Evolutionary conservation across 805 yeast species (phyloP).

Genomic region (Kodamaea kakaduensis): DNA sequence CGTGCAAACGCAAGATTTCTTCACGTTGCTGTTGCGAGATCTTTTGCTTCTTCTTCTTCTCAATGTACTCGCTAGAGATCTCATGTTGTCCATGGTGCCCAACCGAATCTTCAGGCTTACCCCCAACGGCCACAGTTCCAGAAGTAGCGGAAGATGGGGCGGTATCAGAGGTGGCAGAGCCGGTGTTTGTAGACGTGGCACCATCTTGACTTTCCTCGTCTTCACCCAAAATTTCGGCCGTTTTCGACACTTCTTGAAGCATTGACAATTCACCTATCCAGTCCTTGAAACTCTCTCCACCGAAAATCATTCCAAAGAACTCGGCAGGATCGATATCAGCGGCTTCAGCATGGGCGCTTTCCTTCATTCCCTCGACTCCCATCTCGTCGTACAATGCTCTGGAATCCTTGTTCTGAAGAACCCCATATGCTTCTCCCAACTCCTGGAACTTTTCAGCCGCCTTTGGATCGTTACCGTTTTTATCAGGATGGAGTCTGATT

Average conservation of each 20-base stretch:
- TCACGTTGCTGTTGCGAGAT: conserved; percentile 42
- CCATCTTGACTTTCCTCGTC: conserved; percentile 31
- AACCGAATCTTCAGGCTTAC: conserved; percentile 4
- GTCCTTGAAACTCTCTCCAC: conserved; percentile 73
- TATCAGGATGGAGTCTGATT: conserved; percentile 89
- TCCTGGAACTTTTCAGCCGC: conserved; percentile 88
- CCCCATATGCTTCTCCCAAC: conserved; percentile 63
- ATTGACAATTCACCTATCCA: conserved; percentile 88
- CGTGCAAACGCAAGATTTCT: conserved; percentile 47
- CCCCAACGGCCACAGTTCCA: conserved; percentile 6
- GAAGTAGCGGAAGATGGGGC: no score
- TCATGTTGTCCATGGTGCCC: conserved; percentile 23
- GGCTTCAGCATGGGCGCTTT: conserved; percentile 59
- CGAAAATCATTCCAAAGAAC: conserved; percentile 77
- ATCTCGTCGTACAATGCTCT: conserved; percentile 75
- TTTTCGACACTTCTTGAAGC: conserved; percentile 67
- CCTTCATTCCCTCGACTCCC: conserved; percentile 62
- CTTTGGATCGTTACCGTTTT: conserved; percentile 88
- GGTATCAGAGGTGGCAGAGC: no score
- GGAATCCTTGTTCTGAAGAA: conserved; percentile 66
- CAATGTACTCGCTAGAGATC: conserved; percentile 20
- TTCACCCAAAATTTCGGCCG: conserved; percentile 44
- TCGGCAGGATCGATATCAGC: conserved; percentile 75
- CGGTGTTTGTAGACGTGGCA: conserved; percentile 7
- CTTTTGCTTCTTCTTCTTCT: conserved; percentile 29